Evolutionary conservation across 768 basidiomycete species (phyloP), one percentile per base, ranked within the genome.

Genomic region (Pulveroboletus ravenelii): DNA sequence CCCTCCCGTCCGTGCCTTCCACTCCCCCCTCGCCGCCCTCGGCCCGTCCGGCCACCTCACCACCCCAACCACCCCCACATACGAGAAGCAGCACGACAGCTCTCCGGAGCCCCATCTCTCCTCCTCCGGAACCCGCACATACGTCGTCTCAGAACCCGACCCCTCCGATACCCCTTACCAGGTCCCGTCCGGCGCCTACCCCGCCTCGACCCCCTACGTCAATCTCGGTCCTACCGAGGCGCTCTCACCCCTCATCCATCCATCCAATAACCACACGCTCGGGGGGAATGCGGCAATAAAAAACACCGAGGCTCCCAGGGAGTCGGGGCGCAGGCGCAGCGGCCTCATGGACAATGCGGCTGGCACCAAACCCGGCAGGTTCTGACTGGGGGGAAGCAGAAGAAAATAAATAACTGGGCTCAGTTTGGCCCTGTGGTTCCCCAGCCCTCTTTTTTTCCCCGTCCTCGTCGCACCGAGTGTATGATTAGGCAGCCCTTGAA

Each of bases 91-190:
- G 58, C 41, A 69, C 49, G 80, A 85, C 57, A 64, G 65, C 56
- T 71, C 76, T 20, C 61, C 75, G 31, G 81, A 84, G 58, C 77
- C 79, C 1, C 63, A 72, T 51, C 41, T 69, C 18, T 66, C 75
- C 2, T 67, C 66, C 34, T 64, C 70, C 32, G 81, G 79, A 31
- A 74, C 75, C 29, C 81, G 76, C 50, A 84, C 82, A 31, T 84
- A 88, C 59, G 84, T 88, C 55, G 86, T 87, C 55, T 86, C 84
- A 30, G 75, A 85, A 63, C 86, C 86, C 35, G 84, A 87, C 67
- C 75, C 78, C 31, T 71, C 79, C 49, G 64, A 81, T 48, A 77
- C 74, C 38, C 78, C 79, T 30, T 87, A 86, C 58, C 71, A 78
- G 56, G 84, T 89, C n/a, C 86, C 86, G 2, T 78, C 80, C 10